These are phyloP conservation scores for Verticillium tricorpus DNA, from an alignment of 2,329 filamentous ascomycete species.

Conservation along the genomic window DNA sequence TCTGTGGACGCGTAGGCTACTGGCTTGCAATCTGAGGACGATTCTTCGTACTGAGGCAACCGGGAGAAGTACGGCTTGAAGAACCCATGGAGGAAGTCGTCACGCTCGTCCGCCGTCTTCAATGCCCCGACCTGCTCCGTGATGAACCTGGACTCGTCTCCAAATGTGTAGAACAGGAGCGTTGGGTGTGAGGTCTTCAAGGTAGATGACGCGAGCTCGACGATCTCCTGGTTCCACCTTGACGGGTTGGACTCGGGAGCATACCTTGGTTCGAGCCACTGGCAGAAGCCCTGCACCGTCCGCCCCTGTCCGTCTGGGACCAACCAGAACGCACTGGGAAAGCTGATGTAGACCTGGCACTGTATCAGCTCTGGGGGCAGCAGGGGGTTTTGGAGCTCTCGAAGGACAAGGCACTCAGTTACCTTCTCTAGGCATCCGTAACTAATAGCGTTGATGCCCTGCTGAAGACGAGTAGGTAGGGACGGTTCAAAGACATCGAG, in stretches of 20 bases:
- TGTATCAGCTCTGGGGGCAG: background rate
- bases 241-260: conserved; percentile 54
- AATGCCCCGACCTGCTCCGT: conserved; percentile 40
- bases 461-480: conserved; percentile 50
- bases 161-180: conserved; percentile 77
- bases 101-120: conserved; percentile 39
- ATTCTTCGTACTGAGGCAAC: conserved; percentile 61
- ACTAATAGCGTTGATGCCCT: conserved; percentile 59
- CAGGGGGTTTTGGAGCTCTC: background rate
- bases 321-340: conserved; percentile 72
- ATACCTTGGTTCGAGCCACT: conserved; percentile 72
- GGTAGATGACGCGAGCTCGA: conserved; percentile 70
- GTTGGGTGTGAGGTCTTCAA: conserved; percentile 64
- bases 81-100: conserved; percentile 56
- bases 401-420: background rate
- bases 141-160: conserved; percentile 54
- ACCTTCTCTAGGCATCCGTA: conserved; percentile 72
- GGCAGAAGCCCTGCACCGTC: conserved; percentile 61
- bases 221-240: conserved; percentile 69
- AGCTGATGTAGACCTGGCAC: conserved; percentile 56
- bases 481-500: conserved; percentile 53
- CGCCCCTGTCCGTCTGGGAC: conserved; percentile 31
- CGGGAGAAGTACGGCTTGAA: conserved; percentile 75
- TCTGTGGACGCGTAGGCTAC: conserved; percentile 62
- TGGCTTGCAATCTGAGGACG: conserved; percentile 55